Percentiles rank a stretch among this genome's conserved stretches.
phyloP scores from a whole-genome alignment of 73 alveolate genomes.

The Tetrahymena borealis region DNA sequence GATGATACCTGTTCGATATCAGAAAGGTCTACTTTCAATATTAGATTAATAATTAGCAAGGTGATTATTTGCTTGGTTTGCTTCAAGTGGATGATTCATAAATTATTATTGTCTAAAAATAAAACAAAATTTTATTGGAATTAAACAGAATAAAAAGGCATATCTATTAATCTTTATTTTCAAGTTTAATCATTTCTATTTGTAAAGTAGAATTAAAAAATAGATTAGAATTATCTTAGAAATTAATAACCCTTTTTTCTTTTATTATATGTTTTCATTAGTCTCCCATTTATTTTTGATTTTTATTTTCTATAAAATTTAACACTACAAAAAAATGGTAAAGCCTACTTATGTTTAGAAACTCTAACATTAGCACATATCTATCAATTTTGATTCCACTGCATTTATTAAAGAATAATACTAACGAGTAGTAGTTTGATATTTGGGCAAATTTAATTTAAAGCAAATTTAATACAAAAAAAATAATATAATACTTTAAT shows the following conservation, averaged over 20 bases:
- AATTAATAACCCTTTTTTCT: no score
- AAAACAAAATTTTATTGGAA: background rate
- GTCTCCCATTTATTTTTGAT: no score
- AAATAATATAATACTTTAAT: background rate
- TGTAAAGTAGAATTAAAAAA: background rate
- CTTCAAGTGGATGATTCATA: background rate
- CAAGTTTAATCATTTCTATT: background rate
- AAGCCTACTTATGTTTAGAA: no score
- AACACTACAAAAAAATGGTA: no score
- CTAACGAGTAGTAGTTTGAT: constrained; percentile 2
- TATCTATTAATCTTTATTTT: background rate
- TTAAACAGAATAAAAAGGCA: background rate
- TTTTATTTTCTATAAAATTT: no score
- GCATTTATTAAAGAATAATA: background rate
- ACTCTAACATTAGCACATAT: no score
- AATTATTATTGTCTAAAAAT: background rate
- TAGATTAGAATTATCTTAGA: background rate
- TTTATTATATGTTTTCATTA: no score
- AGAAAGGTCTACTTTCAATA: background rate
- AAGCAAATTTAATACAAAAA: background rate
- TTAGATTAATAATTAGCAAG: no score
- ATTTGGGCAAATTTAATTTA: background rate
- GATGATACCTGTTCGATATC: no score
- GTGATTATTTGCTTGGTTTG: background rate
- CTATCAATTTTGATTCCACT: no score